Percentiles rank a stretch among this genome's conserved stretches.
Conservation (phyloP, 352 stramenopile genomes). For the Phytophthora hibernalis region DNA sequence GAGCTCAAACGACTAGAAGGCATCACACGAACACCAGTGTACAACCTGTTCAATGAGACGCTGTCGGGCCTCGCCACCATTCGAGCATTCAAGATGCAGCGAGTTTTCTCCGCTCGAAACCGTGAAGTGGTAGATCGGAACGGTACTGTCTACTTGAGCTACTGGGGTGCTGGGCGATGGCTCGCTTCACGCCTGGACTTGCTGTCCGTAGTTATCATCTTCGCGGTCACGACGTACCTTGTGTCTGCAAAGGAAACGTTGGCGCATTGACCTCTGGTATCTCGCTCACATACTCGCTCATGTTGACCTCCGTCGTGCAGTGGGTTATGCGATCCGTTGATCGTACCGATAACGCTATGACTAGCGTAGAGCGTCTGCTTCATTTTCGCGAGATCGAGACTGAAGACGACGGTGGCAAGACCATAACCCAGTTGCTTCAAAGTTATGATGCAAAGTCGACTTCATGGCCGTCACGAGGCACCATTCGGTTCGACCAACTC, state of each 20-base stretch:
- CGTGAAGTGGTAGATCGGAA: slow-evolving; percentile 49
- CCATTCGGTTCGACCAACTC: slow-evolving; percentile 40
- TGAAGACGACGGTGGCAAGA: slow-evolving; percentile 12
- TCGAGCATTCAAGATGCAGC: slow-evolving; percentile 63
- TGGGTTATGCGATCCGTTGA: slow-evolving; percentile 33
- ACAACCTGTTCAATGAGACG: slow-evolving; percentile 91
- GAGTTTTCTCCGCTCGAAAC: background rate
- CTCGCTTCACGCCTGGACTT: slow-evolving; percentile 92
- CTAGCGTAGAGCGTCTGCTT: slow-evolving; percentile 47
- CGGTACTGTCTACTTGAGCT: slow-evolving; percentile 52
- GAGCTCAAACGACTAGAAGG: slow-evolving; percentile 95
- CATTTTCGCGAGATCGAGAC: slow-evolving; percentile 38
- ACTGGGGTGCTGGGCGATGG: slow-evolving; percentile 86
- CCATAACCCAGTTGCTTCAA: background rate
- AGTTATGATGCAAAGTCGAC: too few species aligned
- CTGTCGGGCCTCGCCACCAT: slow-evolving; percentile 92
- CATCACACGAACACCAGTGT: slow-evolving; percentile 90
- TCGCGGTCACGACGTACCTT: slow-evolving; percentile 87
- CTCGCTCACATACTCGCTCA: slow-evolving; percentile 51
- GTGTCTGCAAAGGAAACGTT: slow-evolving; percentile 43
- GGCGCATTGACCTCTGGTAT: slow-evolving; percentile 39
- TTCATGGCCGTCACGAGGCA: slow-evolving; percentile 35
- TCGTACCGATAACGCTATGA: slow-evolving; percentile 49
- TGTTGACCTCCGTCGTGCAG: slow-evolving; percentile 59
- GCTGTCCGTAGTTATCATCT: slow-evolving; percentile 84